These are phyloP conservation scores for Pseudogymnoascus sp. DNA, from an alignment of 2,329 filamentous ascomycete genomes.

Conservation along the genomic window DNA sequence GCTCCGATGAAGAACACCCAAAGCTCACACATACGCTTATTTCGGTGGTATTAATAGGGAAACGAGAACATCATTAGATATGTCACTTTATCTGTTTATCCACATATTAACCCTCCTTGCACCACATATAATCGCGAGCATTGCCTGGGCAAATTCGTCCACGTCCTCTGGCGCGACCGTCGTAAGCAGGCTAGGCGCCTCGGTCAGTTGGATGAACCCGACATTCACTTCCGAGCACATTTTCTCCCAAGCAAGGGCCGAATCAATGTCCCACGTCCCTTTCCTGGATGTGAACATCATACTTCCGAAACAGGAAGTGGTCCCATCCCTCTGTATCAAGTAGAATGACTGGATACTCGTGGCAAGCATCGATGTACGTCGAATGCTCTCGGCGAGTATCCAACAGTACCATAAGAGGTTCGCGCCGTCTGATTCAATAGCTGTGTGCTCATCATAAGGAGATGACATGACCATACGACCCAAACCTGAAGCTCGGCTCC, in stretches of 20 bases:
- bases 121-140: neutral
- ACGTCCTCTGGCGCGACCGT: constrained; percentile 8
- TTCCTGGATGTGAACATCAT: constrained; percentile 23
- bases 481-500: constrained; percentile 2
- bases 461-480: constrained; percentile 9
- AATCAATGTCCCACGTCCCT: constrained; percentile 26
- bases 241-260: constrained; percentile 23
- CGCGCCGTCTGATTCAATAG: constrained; percentile 17
- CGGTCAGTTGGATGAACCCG: constrained; percentile 13
- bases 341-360: constrained; percentile 20
- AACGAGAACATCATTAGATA: neutral
- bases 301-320: constrained; percentile 22
- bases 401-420: constrained; percentile 27
- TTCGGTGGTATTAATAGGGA: too few species aligned
- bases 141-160: constrained; percentile 14
- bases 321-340: constrained; percentile 17
- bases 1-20: neutral
- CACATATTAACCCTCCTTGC: neutral
- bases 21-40: neutral
- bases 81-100: neutral
- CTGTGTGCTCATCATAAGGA: constrained; percentile 1
- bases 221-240: constrained; percentile 15
- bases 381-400: constrained; percentile 28
- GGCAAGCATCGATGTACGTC: constrained; percentile 26
- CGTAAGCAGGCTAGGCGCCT: constrained; percentile 7